A percentile compares a stretch with the other conserved stretches of the same genome.
Evolutionary conservation across 306 rosid genomes (phyloP).

Genomic region (Casuarina cunninghamiana): DNA sequence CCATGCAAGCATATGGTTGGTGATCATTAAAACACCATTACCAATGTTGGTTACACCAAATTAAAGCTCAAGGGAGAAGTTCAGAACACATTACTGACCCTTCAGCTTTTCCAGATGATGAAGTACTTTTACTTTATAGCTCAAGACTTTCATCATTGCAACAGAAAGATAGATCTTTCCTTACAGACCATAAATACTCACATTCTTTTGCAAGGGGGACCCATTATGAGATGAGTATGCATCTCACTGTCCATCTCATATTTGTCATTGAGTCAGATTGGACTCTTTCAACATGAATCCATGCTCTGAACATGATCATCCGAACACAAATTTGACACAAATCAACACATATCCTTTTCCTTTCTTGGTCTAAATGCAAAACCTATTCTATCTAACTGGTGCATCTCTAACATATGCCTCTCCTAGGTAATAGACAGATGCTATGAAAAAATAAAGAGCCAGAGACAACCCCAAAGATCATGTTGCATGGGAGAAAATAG

Average conservation of each 20-base stretch:
- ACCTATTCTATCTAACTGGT: slow-evolving; percentile 6
- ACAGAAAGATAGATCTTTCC: not conserved
- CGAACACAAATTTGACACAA: not conserved
- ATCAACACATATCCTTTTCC: not conserved
- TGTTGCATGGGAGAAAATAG: not conserved
- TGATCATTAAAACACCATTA: not conserved
- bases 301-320: not conserved
- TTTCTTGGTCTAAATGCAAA: not conserved
- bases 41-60: not conserved
- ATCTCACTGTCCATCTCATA: not conserved
- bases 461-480: not conserved
- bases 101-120: not conserved
- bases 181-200: not conserved
- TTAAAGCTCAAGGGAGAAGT: not conserved
- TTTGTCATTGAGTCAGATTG: not conserved
- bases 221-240: not conserved
- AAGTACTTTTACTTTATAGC: not conserved
- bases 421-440: not conserved
- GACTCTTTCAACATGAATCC: not conserved
- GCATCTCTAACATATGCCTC: not conserved
- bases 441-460: not conserved
- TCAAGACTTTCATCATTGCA: not conserved
- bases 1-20: not conserved
- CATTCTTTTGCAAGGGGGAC: not conserved
- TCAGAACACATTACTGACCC: not conserved